A percentile compares a stretch with the other conserved stretches of the same genome.
phyloP scores from a whole-genome alignment of 148 eudicot genomes.

The Pharnaceum exiguum region DNA sequence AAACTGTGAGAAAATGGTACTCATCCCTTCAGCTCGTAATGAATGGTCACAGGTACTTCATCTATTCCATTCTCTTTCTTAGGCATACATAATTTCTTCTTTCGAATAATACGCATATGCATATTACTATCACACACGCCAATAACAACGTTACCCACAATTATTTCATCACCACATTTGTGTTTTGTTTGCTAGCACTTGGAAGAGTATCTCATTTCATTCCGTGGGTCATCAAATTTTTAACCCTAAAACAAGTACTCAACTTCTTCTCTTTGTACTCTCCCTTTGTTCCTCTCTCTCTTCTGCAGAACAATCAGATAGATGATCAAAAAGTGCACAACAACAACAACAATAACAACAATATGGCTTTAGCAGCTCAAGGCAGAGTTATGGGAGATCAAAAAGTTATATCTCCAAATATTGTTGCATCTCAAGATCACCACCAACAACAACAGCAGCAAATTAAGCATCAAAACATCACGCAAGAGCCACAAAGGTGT shows the following conservation, averaged over 20 bases:
- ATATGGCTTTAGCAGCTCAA: slow-evolving; percentile 13
- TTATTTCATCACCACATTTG: slow-evolving; percentile 19
- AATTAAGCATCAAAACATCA: slow-evolving; percentile 14
- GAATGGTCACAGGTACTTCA: slow-evolving; percentile 24
- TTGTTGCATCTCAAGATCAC: slow-evolving; percentile 15
- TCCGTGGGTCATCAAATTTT: slow-evolving; percentile 9
- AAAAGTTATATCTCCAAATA: neutral
- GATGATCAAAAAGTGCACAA: slow-evolving; percentile 14
- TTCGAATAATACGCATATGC: slow-evolving; percentile 12
- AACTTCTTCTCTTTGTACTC: neutral
- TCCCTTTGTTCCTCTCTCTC: slow-evolving; percentile 1
- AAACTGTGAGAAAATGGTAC: slow-evolving; percentile 21
- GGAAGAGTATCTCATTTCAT: slow-evolving; percentile 23
- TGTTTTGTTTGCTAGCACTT: slow-evolving; percentile 29
- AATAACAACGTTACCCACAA: slow-evolving; percentile 14
- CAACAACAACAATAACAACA: slow-evolving; percentile 4
- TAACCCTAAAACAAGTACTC: slow-evolving; percentile 18
- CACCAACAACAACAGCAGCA: slow-evolving; percentile 5
- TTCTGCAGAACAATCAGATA: slow-evolving; percentile 17
- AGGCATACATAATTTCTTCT: too few species aligned
- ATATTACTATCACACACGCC: neutral
- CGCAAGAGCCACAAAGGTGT: slow-evolving; percentile 24
- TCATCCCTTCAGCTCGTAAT: slow-evolving; percentile 24
- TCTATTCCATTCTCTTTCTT: neutral
- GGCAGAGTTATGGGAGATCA: slow-evolving; percentile 15